Conservation (phyloP, 257 asterid genomes). For the Schizonepeta tenuifolia region DNA sequence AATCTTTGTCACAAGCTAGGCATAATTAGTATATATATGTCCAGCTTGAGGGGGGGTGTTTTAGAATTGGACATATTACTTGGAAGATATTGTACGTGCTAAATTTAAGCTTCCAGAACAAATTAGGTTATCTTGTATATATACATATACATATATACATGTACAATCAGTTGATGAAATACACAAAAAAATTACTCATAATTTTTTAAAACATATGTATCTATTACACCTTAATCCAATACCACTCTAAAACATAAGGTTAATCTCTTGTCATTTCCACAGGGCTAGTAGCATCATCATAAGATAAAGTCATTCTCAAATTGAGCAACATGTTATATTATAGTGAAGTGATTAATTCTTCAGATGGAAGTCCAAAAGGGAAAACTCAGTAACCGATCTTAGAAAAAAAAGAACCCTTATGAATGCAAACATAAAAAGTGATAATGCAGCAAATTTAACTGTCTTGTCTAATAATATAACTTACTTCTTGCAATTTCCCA, state of each 20-base stretch:
- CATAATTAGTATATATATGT: too few species aligned
- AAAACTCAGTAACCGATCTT: neutral
- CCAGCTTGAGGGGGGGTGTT: too few species aligned
- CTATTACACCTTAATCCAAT: neutral
- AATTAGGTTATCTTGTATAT: too few species aligned
- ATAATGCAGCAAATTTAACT: constrained; percentile 15
- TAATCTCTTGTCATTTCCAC: neutral
- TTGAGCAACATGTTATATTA: neutral
- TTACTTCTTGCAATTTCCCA: constrained; percentile 79
- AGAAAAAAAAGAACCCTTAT: constrained; percentile 21
- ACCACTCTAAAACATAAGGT: constrained; percentile 17
- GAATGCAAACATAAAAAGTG: constrained; percentile 21
- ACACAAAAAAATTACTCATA: too few species aligned
- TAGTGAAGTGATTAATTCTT: constrained; percentile 4
- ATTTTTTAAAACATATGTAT: too few species aligned
- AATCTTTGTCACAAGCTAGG: too few species aligned
- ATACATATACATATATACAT: too few species aligned
- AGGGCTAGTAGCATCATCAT: constrained; percentile 6
- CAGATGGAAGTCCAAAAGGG: constrained; percentile 14
- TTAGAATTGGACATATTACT: too few species aligned
- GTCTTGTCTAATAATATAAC: constrained; percentile 33
- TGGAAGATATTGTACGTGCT: too few species aligned
- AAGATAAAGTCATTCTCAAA: constrained; percentile 14
- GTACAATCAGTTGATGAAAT: too few species aligned
- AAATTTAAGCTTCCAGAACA: too few species aligned